Conservation (phyloP, 768 basidiomycete species). For the Trametes coccinea region DNA sequence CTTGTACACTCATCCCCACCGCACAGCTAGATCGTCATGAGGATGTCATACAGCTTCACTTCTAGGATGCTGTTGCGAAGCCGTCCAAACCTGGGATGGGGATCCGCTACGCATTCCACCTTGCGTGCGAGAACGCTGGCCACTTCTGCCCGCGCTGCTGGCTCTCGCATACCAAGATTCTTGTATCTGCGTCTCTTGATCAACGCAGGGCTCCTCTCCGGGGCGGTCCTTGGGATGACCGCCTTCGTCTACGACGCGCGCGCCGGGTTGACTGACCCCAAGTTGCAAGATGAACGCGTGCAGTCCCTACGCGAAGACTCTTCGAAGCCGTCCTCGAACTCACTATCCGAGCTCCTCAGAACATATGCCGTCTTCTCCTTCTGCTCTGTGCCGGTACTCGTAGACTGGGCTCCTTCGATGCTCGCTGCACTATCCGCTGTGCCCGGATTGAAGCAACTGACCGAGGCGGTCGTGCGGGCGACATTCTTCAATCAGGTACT, state of each 20-base stretch:
- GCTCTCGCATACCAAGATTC: not conserved
- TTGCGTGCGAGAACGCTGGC: not conserved
- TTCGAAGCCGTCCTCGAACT: slow-evolving; percentile 11
- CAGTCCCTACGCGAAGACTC: not conserved
- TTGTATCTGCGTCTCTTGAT: slow-evolving; percentile 3
- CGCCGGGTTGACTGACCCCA: slow-evolving; percentile 19
- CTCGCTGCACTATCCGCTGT: slow-evolving; percentile 58
- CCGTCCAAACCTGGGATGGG: not conserved
- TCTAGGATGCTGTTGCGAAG: not conserved
- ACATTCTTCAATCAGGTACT: slow-evolving; percentile 85
- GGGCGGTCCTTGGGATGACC: not conserved
- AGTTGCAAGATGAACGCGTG: slow-evolving; percentile 1
- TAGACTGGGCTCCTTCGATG: slow-evolving; percentile 74
- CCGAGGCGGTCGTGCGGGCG: slow-evolving; percentile 65
- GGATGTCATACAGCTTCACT: not conserved
- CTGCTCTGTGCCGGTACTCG: slow-evolving; percentile 73
- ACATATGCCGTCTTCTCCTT: slow-evolving; percentile 82
- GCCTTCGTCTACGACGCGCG: slow-evolving; percentile 15
- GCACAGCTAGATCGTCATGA: too few species aligned
- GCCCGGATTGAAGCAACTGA: slow-evolving; percentile 56
- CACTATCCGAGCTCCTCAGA: slow-evolving; percentile 49
- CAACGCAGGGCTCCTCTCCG: not conserved
- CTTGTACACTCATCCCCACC: too few species aligned
- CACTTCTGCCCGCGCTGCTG: not conserved
- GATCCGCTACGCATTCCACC: not conserved